Evolutionary conservation across 345 rosid species (phyloP).

Genomic region (Ceriops decandra): DNA sequence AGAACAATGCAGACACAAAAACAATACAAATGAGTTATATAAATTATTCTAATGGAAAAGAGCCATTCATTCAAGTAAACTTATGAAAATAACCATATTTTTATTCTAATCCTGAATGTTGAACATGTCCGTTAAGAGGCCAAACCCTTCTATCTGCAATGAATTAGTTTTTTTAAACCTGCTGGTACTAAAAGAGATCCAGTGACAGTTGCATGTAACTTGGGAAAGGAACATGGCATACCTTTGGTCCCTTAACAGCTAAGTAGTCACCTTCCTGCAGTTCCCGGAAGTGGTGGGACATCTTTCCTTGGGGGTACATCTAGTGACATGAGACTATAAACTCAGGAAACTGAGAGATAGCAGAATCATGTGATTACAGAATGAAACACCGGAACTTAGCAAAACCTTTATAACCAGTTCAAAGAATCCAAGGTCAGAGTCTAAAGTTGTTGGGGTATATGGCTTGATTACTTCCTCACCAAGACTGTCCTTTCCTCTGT

Average conservation of each 20-base stretch:
- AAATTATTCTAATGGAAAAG: no score
- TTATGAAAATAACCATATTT: no score
- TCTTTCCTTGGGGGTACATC: constrained; percentile 37
- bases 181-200: background rate
- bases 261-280: constrained; percentile 26
- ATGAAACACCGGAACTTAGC: background rate
- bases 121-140: no score
- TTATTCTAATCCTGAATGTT: no score
- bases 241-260: constrained; percentile 35
- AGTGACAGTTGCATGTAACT: background rate
- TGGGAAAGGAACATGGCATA: constrained; percentile 3
- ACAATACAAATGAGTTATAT: no score
- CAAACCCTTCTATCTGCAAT: no score
- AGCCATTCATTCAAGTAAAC: no score
- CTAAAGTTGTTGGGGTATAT: constrained; percentile 31
- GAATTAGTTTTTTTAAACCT: no score
- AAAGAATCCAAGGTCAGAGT: constrained; percentile 27
- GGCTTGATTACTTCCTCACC: constrained; percentile 32
- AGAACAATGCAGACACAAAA: no score
- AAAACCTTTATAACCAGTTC: constrained; percentile 29
- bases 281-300: constrained; percentile 33
- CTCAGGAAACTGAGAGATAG: background rate
- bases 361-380: background rate
- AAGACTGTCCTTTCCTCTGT: constrained; percentile 27
- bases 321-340: background rate